Conservation (phyloP, 75 land plant genomes). For the Pinus albicaulis region DNA sequence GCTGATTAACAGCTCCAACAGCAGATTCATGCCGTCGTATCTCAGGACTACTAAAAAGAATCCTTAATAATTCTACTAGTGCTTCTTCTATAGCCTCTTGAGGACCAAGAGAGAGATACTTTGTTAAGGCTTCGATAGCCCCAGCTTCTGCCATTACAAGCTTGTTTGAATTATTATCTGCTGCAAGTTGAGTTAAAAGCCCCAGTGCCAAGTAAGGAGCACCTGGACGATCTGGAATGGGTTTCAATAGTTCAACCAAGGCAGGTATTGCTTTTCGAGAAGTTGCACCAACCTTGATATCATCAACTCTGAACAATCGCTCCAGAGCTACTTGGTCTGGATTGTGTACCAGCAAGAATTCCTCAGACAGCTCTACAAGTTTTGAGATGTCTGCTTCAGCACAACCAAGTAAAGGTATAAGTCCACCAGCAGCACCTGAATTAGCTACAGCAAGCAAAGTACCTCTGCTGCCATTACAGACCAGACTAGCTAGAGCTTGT, state of each 20-base stretch:
- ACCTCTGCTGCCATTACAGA: conserved; percentile 98
- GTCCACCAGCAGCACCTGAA: conserved; percentile 89
- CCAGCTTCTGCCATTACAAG: conserved; percentile 95
- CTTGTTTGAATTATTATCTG: conserved; percentile 74
- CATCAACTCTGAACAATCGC: conserved; percentile 93
- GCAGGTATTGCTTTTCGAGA: conserved; percentile 94
- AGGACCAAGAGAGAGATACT: conserved; percentile 93
- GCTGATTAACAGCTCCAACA: conserved; percentile 81
- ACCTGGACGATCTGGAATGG: conserved; percentile 94
- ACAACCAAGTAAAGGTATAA: conserved; percentile 90
- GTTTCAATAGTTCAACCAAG: conserved; percentile 92
- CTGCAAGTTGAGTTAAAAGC: conserved; percentile 80
- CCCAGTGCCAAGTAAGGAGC: conserved; percentile 92
- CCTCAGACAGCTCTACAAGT: conserved; percentile 75
- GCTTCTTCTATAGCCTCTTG: conserved; percentile 97
- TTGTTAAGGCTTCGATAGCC: conserved; percentile 85
- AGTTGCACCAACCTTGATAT: conserved; percentile 87
- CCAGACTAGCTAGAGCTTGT: conserved; percentile 86
- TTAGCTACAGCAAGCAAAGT: conserved; percentile 94
- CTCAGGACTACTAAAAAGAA: conserved; percentile 76
- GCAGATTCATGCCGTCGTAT: conserved; percentile 89
- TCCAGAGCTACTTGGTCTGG: conserved; percentile 94
- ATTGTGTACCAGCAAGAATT: conserved; percentile 63
- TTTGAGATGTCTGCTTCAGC: conserved; percentile 78
- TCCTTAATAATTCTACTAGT: conserved; percentile 77